Base-by-base conservation (phyloP, 2,329 filamentous ascomycete species). In the Colletotrichum cereale region DNA sequence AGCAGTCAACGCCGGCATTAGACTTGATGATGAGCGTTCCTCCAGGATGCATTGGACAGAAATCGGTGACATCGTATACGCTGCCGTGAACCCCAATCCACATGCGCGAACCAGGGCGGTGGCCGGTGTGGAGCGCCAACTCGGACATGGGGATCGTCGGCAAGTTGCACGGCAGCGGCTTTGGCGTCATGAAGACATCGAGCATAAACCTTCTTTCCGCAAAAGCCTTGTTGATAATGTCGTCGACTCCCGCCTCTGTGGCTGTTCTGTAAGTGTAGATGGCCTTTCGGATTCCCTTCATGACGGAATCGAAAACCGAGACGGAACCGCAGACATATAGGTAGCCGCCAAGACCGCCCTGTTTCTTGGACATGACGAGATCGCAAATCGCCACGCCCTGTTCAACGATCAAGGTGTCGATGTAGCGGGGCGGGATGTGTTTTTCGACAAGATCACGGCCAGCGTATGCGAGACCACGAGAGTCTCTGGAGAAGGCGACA, bases 111-210 rank as follows among this genome's bases (percentile, higher is more conserved):
- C 80, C 82, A 5, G 83, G 81, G 0, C 83, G 79, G 71, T 88
- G 86, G 0, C 86, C 87, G 0, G 87, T 88, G 50, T 88, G 82
- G 4, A 81, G 76, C 10, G 86, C 85, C 10, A 89, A 78, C 68
- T 85, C 80, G 0, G 86, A 87, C 3, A 86, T 77, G 0, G 86
- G 82, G 26, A 88, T 87, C 0, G 84, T 86, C 0, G 86, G 84
- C 1, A 84, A 78, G 55, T 87, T 85, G 76, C 84, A 86, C 0
- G 86, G 84, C 4, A 88, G 81, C 0, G 86, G 83, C 69, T 85
- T 86, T 0, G 86, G 87, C 1, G 85, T 85, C 86, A 88, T 88
- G 76, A 88, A 88, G 50, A 88, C 85, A 67, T 88, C 86, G 0
- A 88, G 77, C 87, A 88, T 88, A 74, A 89, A 86, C 12, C 87